Base-by-base conservation (phyloP, 306 rosid genomes). In the Benincasa hispida region DNA sequence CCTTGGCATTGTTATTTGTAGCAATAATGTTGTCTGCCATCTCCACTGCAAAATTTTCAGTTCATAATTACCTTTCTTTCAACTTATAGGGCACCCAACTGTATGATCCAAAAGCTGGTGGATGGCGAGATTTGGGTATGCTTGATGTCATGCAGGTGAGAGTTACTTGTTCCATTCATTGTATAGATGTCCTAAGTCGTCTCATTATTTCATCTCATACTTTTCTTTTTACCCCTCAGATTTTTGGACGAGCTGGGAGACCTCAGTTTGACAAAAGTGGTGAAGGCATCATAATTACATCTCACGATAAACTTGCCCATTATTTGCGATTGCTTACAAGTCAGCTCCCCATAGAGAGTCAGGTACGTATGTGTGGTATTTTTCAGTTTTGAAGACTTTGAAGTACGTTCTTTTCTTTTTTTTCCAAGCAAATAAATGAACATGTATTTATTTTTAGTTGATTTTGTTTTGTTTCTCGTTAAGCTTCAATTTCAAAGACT, bases 241-340 rank as follows among this genome's bases (percentile, higher is more conserved):
- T 93, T 72, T 93, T 93, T 85, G 98, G 98, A 76, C 91, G 97
- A 68, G 98, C 98, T 42, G 98, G 98, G 77, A 88, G 98, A 81
- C 98, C 98, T 59, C 98, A 93, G 84, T 93, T 91, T 82, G 98
- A 93, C 85, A 86, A 85, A 87, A 93, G 98, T 82, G 98, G 98
- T 77, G 98, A 93, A 83, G 98, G 98, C 62, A 91, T 93, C 85
- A 93, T 93, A 75, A 93, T 93, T 79, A 93, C 98, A 30, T 91
- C 94, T 60, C 98, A 93, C 51, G 97, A 93, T 74, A 93, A 91
- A 80, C 87, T 91, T 76, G 90, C 98, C 57, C 87, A 93, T 82
- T 93, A 93, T 86, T 79, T 93, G 75, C 91, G 98, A 55, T 80
- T 93, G 82, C 81, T 93, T 82, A 93, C 98, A 22, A 90, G 94